A percentile compares a stretch with the other conserved stretches of the same genome.
Conservation (phyloP, 768 basidiomycete genomes). For the Crassisporium funariophilum region DNA sequence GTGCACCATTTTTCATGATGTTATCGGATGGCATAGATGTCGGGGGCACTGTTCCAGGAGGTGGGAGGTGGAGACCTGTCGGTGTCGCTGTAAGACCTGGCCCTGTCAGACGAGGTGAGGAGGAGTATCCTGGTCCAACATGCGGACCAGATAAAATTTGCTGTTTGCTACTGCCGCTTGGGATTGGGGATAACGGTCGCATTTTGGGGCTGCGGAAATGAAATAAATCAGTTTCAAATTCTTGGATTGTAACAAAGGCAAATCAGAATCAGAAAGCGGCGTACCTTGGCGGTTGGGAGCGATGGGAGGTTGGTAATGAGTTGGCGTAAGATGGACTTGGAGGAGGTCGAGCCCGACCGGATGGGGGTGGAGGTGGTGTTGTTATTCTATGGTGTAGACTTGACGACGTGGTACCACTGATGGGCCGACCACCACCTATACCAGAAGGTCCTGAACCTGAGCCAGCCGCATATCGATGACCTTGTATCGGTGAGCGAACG, state of each 20-base stretch:
- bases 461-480: constrained; percentile 33
- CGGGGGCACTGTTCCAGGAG: constrained; percentile 10
- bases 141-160: constrained; percentile 18
- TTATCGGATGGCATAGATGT: constrained; percentile 10
- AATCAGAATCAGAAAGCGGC: constrained; percentile 1
- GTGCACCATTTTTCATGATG: constrained; percentile 22
- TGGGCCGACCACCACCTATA: constrained; percentile 25
- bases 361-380: constrained; percentile 26
- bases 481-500: constrained; percentile 45
- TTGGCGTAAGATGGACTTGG: constrained; percentile 26
- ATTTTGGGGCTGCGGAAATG: constrained; percentile 29
- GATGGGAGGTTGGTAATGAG: constrained; percentile 16
- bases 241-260: too few relatives aligned
- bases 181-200: constrained; percentile 34
- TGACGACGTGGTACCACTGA: constrained; percentile 30
- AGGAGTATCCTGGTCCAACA: constrained; percentile 20
- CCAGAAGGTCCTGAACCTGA: constrained; percentile 18
- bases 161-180: constrained; percentile 17
- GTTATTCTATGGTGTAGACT: constrained; percentile 21
- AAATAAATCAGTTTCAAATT: constrained; percentile 9
- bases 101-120: constrained; percentile 26
- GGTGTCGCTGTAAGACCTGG: constrained; percentile 25
- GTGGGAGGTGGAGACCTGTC: constrained; percentile 20
- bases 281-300: constrained; percentile 26
- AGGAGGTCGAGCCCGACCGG: constrained; percentile 26